A percentile compares a stretch with the other conserved stretches of the same genome.
phyloP scores from a whole-genome alignment of 2,329 filamentous ascomycete genomes.

The Talaromyces pinophilus region DNA sequence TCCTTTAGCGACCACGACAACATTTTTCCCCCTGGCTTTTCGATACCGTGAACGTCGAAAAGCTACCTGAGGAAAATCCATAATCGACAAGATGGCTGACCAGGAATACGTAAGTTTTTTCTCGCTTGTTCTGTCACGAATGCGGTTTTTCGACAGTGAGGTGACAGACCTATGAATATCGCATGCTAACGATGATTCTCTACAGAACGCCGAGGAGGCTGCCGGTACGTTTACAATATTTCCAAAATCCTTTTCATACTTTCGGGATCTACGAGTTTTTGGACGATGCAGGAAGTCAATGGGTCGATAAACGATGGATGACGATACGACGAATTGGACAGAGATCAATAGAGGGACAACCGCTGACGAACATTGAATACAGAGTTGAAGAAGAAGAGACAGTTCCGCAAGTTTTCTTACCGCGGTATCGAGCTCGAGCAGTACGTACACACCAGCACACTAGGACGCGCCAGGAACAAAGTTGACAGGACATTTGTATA shows the following conservation, averaged over 20 bases:
- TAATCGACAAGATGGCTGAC: constrained; percentile 77
- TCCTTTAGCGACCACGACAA: constrained; percentile 44
- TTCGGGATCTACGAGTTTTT: background rate
- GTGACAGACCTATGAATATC: background rate
- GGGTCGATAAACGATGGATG: constrained; percentile 7
- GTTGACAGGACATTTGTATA: constrained; percentile 43
- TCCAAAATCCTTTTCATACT: background rate
- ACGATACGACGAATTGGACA: background rate
- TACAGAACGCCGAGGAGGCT: constrained; percentile 92
- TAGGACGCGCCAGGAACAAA: constrained; percentile 19
- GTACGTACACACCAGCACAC: constrained; percentile 61
- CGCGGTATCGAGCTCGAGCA: constrained; percentile 99
- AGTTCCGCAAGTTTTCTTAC: constrained; percentile 99
- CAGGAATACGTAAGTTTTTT: constrained; percentile 73
- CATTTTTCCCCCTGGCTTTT: constrained; percentile 44
- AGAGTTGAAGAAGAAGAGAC: constrained; percentile 99
- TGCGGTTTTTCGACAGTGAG: background rate
- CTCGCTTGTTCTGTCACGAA: background rate
- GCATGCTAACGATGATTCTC: constrained; percentile 36
- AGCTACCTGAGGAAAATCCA: constrained; percentile 44
- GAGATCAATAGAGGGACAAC: too few relatives aligned
- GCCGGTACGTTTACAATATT: constrained; percentile 60
- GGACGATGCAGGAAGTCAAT: constrained; percentile 1
- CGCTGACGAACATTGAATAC: constrained; percentile 37
- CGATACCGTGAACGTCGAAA: constrained; percentile 45